Base-by-base conservation (phyloP, 1,284 basidiomycete species). In the Rhodofomes roseus region DNA sequence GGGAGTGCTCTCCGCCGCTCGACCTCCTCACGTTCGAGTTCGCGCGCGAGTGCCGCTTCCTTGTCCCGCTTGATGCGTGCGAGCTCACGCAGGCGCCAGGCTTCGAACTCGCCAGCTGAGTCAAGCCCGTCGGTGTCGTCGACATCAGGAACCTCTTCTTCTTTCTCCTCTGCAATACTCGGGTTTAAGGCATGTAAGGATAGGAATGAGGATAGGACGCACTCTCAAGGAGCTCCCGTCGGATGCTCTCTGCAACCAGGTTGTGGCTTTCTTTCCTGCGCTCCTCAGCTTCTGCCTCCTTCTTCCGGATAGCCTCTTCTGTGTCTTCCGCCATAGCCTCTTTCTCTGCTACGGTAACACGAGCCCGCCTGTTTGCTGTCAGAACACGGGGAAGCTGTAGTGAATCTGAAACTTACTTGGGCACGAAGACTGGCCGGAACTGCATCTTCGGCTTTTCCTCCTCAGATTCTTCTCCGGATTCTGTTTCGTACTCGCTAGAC, bases 41-140 rank as follows among this genome's bases (percentile, higher is more conserved):
- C 94, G 3, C 88, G 82, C 31, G 77, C 81, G 6, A 92, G 72
- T 62, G 92, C 86, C 0, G 89, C 92, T 68, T 96, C 91, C 72
- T 93, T 93, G 75, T 98, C 95, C 57, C 90, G 85, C 72, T 96
- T 92, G 61, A 99, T 90, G 55, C 97, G 86, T 22, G 83, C 87
- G 4, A 99, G 83, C 73, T 99, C 97, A 59, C 97, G 86, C 50
- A 96, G 74, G 55, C 95, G 85, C 97, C 97, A 99, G 1, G 91
- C 93, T 68, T 96, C 93, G 66, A 99, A 99, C 74, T 99, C 97
- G 54, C 76, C 89, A 25, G 85, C 83, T 1, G 95, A 93, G 69
- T 99, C 96, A 52, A 96, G 71, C 1, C 92, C 96, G 70, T 99
- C 97, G 1, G 93, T 92, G 73, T 99, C 97, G 76, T 98, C 96